Percentiles rank a stretch among this genome's conserved stretches.
Evolutionary conservation across 176 grass and related monocot genomes (phyloP).

Genomic region (Triticum monococcum): DNA sequence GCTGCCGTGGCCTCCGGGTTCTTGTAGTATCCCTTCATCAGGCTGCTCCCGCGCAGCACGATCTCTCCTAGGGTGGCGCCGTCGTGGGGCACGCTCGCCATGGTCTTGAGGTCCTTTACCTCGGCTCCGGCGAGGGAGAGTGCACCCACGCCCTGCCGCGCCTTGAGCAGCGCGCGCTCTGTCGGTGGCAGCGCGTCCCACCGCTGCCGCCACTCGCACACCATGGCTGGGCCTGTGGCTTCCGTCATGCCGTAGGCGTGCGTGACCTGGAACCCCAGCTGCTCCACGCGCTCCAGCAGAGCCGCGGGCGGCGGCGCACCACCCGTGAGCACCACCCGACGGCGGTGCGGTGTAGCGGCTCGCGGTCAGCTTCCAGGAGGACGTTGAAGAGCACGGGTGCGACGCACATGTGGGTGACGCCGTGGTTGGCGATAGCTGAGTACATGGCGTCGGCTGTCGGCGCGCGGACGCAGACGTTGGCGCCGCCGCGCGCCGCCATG

Average conservation of each 20-base stretch:
- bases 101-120: neutral
- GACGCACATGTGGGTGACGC: too few species aligned
- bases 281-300: neutral
- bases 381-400: too few species aligned
- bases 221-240: neutral
- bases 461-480: too few species aligned
- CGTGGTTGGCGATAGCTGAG: too few species aligned
- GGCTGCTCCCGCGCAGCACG: constrained; percentile 53
- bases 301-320: neutral
- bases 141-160: neutral
- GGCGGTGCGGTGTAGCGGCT: neutral
- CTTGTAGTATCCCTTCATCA: constrained; percentile 75
- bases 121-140: neutral
- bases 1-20: constrained; percentile 33
- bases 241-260: neutral
- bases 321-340: neutral
- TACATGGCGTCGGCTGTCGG: too few species aligned
- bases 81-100: constrained; percentile 50
- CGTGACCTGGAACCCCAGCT: neutral
- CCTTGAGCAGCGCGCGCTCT: neutral
- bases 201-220: neutral
- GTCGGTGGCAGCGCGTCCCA: neutral
- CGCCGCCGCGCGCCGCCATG: too few species aligned
- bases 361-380: neutral
- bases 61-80: constrained; percentile 52